Evolutionary conservation across 371 early-diverging fungal species (phyloP), one percentile per base, ranked within the genome.

Genomic region (Syncephalastrum sp.): DNA sequence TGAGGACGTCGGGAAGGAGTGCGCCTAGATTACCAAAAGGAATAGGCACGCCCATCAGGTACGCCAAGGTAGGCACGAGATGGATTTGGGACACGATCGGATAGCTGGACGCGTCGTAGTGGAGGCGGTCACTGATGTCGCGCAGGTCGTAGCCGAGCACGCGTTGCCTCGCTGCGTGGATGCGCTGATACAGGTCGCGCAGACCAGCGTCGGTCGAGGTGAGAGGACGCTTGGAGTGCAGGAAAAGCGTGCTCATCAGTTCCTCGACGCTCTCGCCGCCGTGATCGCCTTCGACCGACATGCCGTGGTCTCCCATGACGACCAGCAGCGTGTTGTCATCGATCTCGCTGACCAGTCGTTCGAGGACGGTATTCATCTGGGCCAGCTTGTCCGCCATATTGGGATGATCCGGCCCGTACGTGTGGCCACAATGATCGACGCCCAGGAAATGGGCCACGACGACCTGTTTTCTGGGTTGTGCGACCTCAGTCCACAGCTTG

Each of bases 231-330:
- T 66, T 60, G 49, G 86, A 81, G 72, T 95, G 91, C 7, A 95
- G 49, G 64, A 95, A 92, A 53, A 97, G 62, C 3, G 82, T 93
- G 4, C 96, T 91, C 65, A 89, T 87, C 25, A 95, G 70, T 61
- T 99, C 99, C 43, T 88, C 81, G 43, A 84, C 82, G 54, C 93
- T 92, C 59, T 96, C 95, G 12, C 99, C 98, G 12, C 99, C 99
- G 63, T 99, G 99, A 65, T 98, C 97, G 3, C 99, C 99, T 63
- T 95, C 91, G n/a, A 82, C 67, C 41, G 95, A 95, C 94, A 99
- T 98, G 15, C 99, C 99, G 66, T 99, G 99, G 72, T 99, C 99
- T 19, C 99, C 99, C 75, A 97, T 85, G n/a, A 99, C 88, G 13
- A 95, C 79, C 12, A 99, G 76, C 7, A 96, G 64, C 0, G 99